These are phyloP conservation scores for Pestalotiopsis sp. DNA, from an alignment of 2,329 filamentous ascomycete species.

Conservation along the genomic window DNA sequence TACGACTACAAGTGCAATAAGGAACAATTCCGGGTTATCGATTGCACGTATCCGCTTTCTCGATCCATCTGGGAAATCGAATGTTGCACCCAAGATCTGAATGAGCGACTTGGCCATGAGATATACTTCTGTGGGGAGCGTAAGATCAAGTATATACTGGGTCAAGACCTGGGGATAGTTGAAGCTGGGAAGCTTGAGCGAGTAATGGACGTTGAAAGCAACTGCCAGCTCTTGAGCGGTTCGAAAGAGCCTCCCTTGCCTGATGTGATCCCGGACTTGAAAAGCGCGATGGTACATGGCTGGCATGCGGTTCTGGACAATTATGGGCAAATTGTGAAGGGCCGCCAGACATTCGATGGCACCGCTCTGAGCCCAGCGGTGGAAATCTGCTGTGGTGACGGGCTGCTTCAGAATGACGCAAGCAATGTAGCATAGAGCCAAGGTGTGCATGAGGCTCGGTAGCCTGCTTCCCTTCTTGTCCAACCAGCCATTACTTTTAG, in stretches of 20 bases:
- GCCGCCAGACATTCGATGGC: slow-evolving; percentile 74
- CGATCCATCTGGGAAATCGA: slow-evolving; percentile 56
- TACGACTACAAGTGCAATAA: slow-evolving; percentile 73
- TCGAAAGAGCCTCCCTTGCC: slow-evolving; percentile 64
- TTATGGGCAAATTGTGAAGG: slow-evolving; percentile 44
- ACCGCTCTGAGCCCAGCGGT: slow-evolving; percentile 66
- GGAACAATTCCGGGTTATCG: slow-evolving; percentile 73
- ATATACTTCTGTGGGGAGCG: slow-evolving; percentile 74
- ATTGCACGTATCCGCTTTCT: slow-evolving; percentile 47
- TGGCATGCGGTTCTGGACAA: slow-evolving; percentile 69
- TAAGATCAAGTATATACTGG: slow-evolving; percentile 70
- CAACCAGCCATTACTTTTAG: slow-evolving; percentile 44
- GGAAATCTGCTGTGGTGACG: slow-evolving; percentile 73
- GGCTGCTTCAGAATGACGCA: slow-evolving; percentile 76
- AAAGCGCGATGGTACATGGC: slow-evolving; percentile 61
- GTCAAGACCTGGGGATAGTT: slow-evolving; percentile 72
- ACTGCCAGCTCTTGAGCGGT: slow-evolving; percentile 63
- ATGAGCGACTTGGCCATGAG: slow-evolving; percentile 60
- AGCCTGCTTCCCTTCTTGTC: slow-evolving; percentile 48
- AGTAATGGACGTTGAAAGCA: slow-evolving; percentile 69
- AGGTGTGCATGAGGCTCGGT: slow-evolving; percentile 73
- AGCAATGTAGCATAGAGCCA: slow-evolving; percentile 81
- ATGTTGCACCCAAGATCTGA: slow-evolving; percentile 52
- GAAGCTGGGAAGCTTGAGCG: slow-evolving; percentile 71
- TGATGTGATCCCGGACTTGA: slow-evolving; percentile 51